Conservation (phyloP, 148 eudicot species). For the Chenopodium quinoa region DNA sequence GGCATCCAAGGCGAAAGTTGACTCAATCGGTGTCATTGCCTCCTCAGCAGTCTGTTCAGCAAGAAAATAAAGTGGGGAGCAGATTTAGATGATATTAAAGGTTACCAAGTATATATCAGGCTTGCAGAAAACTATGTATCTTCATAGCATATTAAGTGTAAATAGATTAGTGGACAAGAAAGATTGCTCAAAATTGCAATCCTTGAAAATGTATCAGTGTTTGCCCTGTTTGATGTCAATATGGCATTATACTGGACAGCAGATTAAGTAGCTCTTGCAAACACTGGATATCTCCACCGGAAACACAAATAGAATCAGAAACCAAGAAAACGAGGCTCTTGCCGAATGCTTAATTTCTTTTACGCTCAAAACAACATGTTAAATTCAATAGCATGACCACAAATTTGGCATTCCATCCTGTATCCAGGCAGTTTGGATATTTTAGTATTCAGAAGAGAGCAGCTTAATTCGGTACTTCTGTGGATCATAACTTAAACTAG, state of each 20-base stretch:
- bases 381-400: neutral
- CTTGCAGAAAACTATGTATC: neutral
- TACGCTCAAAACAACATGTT: neutral
- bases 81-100: neutral
- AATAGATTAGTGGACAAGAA: neutral
- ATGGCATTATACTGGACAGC: neutral
- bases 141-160: neutral
- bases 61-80: constrained; percentile 11
- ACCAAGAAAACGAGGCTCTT: neutral
- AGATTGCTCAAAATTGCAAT: neutral
- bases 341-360: neutral
- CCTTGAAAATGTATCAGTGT: neutral
- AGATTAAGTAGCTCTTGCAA: neutral
- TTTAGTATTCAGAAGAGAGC: neutral
- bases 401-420: neutral
- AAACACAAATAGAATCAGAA: neutral
- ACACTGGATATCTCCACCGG: neutral
- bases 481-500: neutral
- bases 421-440: neutral
- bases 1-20: constrained; percentile 90
- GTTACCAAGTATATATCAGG: neutral
- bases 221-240: neutral
- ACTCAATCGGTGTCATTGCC: constrained; percentile 98
- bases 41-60: constrained; percentile 84
- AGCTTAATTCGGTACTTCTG: neutral